Evolutionary conservation across 768 basidiomycete genomes (phyloP).

Genomic region (Tricholoma hemisulphureum): DNA sequence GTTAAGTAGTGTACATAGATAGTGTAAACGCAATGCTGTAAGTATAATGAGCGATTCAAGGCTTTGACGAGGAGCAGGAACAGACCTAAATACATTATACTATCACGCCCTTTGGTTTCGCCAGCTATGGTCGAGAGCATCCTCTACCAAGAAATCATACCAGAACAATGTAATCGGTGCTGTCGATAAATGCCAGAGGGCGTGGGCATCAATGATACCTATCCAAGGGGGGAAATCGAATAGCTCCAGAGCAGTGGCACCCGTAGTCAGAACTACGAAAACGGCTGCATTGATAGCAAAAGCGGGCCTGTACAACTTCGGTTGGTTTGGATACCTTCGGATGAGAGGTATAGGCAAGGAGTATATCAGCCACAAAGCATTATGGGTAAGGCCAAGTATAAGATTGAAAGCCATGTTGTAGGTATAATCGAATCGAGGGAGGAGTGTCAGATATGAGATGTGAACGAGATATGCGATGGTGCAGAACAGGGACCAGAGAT

Average conservation of each 20-base stretch:
- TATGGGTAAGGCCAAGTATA: slow-evolving; percentile 71
- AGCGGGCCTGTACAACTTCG: slow-evolving; percentile 57
- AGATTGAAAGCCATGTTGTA: slow-evolving; percentile 93
- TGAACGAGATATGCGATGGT: slow-evolving; percentile 62
- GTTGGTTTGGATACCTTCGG: slow-evolving; percentile 51
- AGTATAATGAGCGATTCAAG: too few species aligned
- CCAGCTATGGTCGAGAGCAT: slow-evolving; percentile 73
- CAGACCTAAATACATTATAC: too few species aligned
- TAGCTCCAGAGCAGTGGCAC: slow-evolving; percentile 77
- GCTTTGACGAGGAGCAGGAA: too few species aligned
- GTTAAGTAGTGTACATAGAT: too few species aligned
- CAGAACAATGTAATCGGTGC: slow-evolving; percentile 73
- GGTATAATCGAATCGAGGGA: slow-evolving; percentile 84
- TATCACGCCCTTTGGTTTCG: slow-evolving; percentile 36
- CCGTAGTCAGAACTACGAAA: slow-evolving; percentile 69
- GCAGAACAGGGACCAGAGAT: slow-evolving; percentile 52
- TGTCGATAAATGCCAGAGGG: slow-evolving; percentile 90
- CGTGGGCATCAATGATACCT: slow-evolving; percentile 84
- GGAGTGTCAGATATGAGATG: slow-evolving; percentile 71
- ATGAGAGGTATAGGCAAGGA: slow-evolving; percentile 53
- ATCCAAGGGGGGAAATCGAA: slow-evolving; percentile 85
- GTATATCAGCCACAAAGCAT: slow-evolving; percentile 78
- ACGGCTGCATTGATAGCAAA: slow-evolving; percentile 53
- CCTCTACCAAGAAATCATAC: slow-evolving; percentile 82
- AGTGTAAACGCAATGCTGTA: too few species aligned